phyloP scores from a whole-genome alignment of 768 basidiomycete genomes.

The Cystobasidium tubakii region DNA sequence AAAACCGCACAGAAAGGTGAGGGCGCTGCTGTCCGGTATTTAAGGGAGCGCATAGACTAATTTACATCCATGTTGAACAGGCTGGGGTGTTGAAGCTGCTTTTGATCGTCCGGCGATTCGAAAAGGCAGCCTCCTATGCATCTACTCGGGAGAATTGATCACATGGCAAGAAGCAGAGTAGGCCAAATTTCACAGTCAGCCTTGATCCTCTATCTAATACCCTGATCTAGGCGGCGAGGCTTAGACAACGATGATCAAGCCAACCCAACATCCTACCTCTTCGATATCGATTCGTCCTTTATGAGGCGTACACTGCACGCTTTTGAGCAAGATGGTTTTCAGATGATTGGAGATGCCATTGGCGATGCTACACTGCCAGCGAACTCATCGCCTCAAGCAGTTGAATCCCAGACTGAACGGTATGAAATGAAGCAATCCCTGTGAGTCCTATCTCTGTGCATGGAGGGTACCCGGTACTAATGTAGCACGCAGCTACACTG shows the following conservation, averaged over 20 bases:
- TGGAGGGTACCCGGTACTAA: background rate
- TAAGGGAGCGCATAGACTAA: background rate
- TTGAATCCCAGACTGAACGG: background rate
- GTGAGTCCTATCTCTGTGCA: background rate
- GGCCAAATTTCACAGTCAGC: background rate
- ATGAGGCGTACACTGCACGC: background rate
- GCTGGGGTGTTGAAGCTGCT: constrained; percentile 22
- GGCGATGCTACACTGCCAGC: constrained; percentile 4
- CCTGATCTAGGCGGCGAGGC: background rate
- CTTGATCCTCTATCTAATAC: background rate
- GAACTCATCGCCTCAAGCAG: background rate
- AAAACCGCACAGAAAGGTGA: constrained; percentile 28
- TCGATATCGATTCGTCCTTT: constrained; percentile 19
- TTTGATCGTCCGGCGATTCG: background rate
- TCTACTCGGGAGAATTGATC: constrained; percentile 23
- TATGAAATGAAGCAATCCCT: background rate
- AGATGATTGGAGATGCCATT: constrained; percentile 11
- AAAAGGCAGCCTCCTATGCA: constrained; percentile 25
- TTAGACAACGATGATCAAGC: background rate
- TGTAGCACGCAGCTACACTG: background rate
- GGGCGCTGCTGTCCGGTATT: background rate
- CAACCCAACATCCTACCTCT: constrained; percentile 19
- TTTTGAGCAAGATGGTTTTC: constrained; percentile 10
- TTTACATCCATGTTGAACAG: background rate
- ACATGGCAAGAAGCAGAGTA: constrained; percentile 8